Conservation (phyloP, 2,329 filamentous ascomycete genomes). For the Sarocladium oryzae region DNA sequence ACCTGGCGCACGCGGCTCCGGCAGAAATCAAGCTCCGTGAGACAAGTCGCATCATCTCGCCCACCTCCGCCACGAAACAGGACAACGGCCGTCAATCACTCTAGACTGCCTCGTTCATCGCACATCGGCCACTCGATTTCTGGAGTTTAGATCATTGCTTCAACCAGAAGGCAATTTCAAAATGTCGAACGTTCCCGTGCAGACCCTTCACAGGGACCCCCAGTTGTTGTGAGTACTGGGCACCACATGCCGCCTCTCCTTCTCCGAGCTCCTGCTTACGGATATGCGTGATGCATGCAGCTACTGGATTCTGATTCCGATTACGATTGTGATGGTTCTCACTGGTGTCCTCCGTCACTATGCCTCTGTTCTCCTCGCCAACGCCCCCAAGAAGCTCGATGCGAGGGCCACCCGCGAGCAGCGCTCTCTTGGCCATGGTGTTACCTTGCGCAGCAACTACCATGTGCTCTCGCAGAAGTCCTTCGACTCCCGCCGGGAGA, state of each 20-base stretch:
- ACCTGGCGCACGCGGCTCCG: constrained; percentile 11
- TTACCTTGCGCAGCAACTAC: constrained; percentile 78
- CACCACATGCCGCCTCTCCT: background rate
- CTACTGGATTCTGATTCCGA: constrained; percentile 98
- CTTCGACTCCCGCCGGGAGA: constrained; percentile 75
- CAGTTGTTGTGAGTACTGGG: constrained; percentile 74
- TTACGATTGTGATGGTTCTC: constrained; percentile 95
- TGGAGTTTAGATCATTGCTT: background rate
- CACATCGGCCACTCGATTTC: background rate
- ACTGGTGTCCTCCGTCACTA: constrained; percentile 96
- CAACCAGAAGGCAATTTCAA: constrained; percentile 7
- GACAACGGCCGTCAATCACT: constrained; percentile 1
- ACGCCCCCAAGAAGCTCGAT: constrained; percentile 74
- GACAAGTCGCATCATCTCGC: constrained; percentile 7
- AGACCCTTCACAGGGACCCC: constrained; percentile 97
- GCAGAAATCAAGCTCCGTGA: constrained; percentile 17
- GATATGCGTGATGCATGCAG: constrained; percentile 38
- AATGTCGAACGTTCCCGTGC: constrained; percentile 81
- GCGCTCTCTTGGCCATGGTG: constrained; percentile 73
- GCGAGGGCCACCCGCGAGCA: constrained; percentile 77
- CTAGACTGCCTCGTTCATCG: background rate
- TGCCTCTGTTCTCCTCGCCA: constrained; percentile 83
- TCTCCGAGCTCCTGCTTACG: background rate
- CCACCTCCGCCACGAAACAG: background rate
- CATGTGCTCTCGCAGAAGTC: constrained; percentile 70